Percentiles rank a stretch among this genome's conserved stretches.
Evolutionary conservation across 176 grass and related monocot species (phyloP).

Genomic region (Raddia guianensis): DNA sequence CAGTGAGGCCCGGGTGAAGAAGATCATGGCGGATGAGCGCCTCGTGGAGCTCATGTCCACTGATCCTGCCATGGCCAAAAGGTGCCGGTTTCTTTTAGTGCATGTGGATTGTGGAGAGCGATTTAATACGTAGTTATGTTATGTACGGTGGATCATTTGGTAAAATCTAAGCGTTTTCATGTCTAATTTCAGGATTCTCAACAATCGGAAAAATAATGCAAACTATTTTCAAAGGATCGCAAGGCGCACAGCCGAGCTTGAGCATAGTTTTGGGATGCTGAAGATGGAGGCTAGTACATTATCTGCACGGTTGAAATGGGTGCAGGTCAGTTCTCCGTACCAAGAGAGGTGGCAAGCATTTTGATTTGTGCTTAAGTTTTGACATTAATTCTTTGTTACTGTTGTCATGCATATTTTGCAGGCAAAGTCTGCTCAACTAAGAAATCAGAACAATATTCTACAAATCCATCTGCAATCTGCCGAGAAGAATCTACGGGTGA

Average conservation of each 20-base stretch:
- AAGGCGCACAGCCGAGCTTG: background rate
- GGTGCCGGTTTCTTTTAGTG: background rate
- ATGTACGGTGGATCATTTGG: background rate
- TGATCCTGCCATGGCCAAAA: background rate
- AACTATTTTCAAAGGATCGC: background rate
- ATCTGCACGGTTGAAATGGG: background rate
- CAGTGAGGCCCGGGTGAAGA: background rate
- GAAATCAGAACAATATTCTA: background rate
- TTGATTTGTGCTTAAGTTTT: background rate
- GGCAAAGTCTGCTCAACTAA: background rate
- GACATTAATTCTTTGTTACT: background rate
- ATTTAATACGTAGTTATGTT: background rate
- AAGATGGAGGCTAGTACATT: background rate
- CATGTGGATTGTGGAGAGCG: background rate
- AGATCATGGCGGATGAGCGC: background rate
- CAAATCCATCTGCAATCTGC: background rate
- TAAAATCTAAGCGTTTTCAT: background rate
- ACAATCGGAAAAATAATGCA: background rate
- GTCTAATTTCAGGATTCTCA: background rate
- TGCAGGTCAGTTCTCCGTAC: background rate
- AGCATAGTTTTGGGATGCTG: background rate
- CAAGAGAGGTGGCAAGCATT: background rate
- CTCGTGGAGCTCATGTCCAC: background rate
- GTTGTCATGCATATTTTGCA: background rate
- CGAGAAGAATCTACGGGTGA: background rate